Percentiles rank a stretch among this genome's conserved stretches.
These are phyloP conservation scores for Hyaloscypha hepaticicola DNA, from an alignment of 495 filamentous ascomycete genomes.

Conservation along the genomic window DNA sequence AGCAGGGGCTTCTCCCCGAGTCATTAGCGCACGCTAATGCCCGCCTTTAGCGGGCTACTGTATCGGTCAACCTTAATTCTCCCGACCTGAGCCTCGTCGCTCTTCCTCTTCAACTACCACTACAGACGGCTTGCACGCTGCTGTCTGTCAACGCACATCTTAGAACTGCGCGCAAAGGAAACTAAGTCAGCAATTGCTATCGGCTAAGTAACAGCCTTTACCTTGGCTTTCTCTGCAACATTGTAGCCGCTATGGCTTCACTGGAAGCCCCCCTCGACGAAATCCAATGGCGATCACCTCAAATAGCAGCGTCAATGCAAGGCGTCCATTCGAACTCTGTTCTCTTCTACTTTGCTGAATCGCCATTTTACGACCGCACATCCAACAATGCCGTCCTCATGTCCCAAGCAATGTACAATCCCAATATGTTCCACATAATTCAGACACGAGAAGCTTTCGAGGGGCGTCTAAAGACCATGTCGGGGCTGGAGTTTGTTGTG, in stretches of 20 bases:
- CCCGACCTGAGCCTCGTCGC: not conserved
- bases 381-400: constrained; percentile 83
- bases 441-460: constrained; percentile 79
- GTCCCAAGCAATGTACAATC: constrained; percentile 73
- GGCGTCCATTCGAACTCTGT: constrained; percentile 64
- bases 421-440: constrained; percentile 54
- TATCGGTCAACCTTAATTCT: not conserved
- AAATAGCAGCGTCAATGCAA: constrained; percentile 55
- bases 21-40: not conserved
- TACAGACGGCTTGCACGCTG: too few species aligned
- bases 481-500: constrained; percentile 79
- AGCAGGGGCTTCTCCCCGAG: not conserved
- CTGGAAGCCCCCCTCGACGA: constrained; percentile 69
- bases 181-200: too few species aligned
- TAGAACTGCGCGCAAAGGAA: too few species aligned
- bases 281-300: constrained; percentile 68
- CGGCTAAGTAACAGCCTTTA: too few species aligned
- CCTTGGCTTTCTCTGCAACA: not conserved
- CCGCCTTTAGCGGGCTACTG: not conserved
- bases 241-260: constrained; percentile 17
- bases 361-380: constrained; percentile 85
- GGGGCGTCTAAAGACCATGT: constrained; percentile 69
- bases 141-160: too few species aligned
- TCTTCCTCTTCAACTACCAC: too few species aligned
- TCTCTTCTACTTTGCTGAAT: constrained; percentile 85